Conservation (phyloP, 2,329 filamentous ascomycete genomes). For the Myriosclerotinia curreyana region DNA sequence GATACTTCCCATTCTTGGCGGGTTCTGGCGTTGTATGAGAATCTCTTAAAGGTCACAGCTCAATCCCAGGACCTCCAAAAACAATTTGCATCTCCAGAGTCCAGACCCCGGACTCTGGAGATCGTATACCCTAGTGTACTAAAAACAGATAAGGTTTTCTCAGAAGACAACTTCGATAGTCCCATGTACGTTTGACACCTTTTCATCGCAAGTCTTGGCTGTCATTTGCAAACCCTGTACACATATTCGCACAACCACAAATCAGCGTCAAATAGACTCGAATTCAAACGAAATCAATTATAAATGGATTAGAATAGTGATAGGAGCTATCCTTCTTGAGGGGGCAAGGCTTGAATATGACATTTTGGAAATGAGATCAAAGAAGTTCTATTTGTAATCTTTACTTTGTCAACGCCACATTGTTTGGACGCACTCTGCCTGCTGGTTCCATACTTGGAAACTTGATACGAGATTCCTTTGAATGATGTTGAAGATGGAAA, state of each 20-base stretch:
- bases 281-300: background rate
- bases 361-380: background rate
- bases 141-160: conserved; percentile 8
- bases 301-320: background rate
- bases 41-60: conserved; percentile 10
- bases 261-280: background rate
- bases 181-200: conserved; percentile 1
- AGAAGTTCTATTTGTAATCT: background rate
- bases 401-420: conserved; percentile 4
- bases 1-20: conserved; percentile 14
- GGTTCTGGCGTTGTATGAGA: conserved; percentile 16
- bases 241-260: background rate
- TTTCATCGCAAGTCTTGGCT: conserved; percentile 21
- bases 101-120: no score
- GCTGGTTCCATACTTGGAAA: background rate
- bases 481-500: background rate
- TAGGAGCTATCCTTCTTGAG: background rate
- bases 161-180: background rate
- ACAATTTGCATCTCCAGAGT: conserved; percentile 3
- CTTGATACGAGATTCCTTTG: background rate
- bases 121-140: background rate
- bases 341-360: background rate
- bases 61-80: conserved; percentile 3
- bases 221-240: conserved; percentile 12
- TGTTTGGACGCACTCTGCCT: background rate